A percentile compares a stretch with the other conserved stretches of the same genome.
These are phyloP conservation scores for Cladosporium velox DNA, from an alignment of 2,329 filamentous ascomycete species.

Conservation along the genomic window DNA sequence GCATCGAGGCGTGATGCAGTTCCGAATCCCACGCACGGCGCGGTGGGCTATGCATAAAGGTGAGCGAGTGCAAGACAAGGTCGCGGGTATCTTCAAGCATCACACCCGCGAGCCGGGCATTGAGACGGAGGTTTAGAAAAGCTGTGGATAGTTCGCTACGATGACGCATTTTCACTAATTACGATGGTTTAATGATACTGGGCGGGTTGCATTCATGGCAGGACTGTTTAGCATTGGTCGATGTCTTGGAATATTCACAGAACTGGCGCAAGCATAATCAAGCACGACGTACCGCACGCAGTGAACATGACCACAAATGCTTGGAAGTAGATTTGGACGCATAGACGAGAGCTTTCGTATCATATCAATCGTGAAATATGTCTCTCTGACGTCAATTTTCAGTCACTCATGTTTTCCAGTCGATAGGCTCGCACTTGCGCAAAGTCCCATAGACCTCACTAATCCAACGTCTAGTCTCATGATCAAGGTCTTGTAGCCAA, in stretches of 20 bases:
- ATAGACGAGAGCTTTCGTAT: neutral
- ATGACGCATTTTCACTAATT: neutral
- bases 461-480: neutral
- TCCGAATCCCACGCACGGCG: constrained; percentile 56
- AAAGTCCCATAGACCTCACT: neutral
- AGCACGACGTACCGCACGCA: neutral
- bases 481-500: neutral
- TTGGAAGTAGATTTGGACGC: neutral
- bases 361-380: neutral
- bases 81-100: constrained; percentile 57
- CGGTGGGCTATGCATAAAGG: constrained; percentile 64
- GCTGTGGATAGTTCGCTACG: neutral
- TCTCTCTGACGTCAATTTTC: neutral
- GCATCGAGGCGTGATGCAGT: constrained; percentile 74
- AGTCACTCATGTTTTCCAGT: no score
- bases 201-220: neutral
- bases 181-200: neutral
- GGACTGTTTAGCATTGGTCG: neutral
- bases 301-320: neutral
- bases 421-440: neutral
- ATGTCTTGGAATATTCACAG: neutral
- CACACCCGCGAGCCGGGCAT: constrained; percentile 60
- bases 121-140: constrained; percentile 65
- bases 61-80: constrained; percentile 50
- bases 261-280: neutral